Evolutionary conservation across 306 rosid species (phyloP), one percentile per base, ranked within the genome.

Genomic region (Dalbergia cultrata): DNA sequence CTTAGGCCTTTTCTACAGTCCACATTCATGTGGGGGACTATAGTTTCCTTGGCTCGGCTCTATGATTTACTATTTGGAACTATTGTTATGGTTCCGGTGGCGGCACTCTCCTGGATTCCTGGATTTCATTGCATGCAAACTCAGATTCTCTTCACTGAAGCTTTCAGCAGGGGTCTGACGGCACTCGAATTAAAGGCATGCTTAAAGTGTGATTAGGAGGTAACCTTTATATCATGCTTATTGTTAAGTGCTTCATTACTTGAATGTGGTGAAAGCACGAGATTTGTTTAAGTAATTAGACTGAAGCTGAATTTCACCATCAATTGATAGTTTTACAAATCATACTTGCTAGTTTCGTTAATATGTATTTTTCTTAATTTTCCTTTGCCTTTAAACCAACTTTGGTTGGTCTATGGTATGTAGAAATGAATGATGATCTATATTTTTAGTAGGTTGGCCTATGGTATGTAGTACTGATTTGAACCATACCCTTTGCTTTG

Each of bases 81-180:
- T 37, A 91, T 90, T 84, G 93, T 87, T 70, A 86, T 94, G 97
- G 93, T 90, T 56, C 97, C 98, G 13, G 79, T 92, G 86, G 98
- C 97, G 9, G 45, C 88, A 79, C 77, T 94, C 39, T 92, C 98
- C 18, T 94, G 98, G 98, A 72, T 94, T 81, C 98, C 98, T 54
- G 98, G 97, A 79, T 94, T 94, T 70, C 98, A 94, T 76, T 79
- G 97, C 17, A 94, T 94, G 98, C 98, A 94, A 84, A 94, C 98
- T 60, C 91, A 97, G 85, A 90, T 94, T 86, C 87, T 94, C 63
- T 94, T 94, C 49, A 94, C 92, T 79, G 97, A 94, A 82, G 98
- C 93, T 39, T 94, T 94, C 86, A 94, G 98, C 87, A 84, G 98
- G 86, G 98, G 98, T 76, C 98, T 94, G 2, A 0, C 31, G 31